Percentiles rank a stretch among this genome's conserved stretches.
These are phyloP conservation scores for Thalassia testudinum DNA, from an alignment of 116 monocot genomes.

Conservation along the genomic window DNA sequence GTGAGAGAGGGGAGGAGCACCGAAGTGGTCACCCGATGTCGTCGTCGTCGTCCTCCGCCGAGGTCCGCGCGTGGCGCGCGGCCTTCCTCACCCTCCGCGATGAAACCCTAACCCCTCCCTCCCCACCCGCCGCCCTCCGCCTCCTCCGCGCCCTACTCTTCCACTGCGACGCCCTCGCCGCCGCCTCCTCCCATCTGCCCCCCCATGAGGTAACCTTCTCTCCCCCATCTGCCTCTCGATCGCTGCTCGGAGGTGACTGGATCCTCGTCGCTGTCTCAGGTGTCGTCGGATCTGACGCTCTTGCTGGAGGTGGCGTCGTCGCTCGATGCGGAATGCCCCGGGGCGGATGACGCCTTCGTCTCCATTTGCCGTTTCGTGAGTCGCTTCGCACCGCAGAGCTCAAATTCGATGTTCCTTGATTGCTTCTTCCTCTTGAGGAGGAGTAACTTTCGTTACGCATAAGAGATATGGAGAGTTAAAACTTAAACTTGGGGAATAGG, in stretches of 20 bases:
- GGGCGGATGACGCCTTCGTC: constrained; percentile 17
- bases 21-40: no score
- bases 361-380: constrained; percentile 39
- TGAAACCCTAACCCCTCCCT: constrained; percentile 46
- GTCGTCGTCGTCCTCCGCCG: not conserved
- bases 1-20: no score
- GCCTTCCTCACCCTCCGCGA: constrained; percentile 85
- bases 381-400: no score
- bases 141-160: constrained; percentile 55
- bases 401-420: not conserved
- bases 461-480: no score
- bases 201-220: constrained; percentile 36
- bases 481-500: no score
- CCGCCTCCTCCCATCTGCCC: constrained; percentile 54
- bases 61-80: constrained; percentile 51
- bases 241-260: not conserved
- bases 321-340: constrained; percentile 19
- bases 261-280: no score
- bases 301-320: constrained; percentile 34
- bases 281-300: constrained; percentile 68
- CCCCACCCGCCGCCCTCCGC: constrained; percentile 26
- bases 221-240: not conserved
- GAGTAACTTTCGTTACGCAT: not conserved
- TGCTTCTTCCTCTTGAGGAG: no score
- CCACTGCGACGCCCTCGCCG: constrained; percentile 27